Conservation (phyloP, 2,329 filamentous ascomycete species). For the Didymosphaeria variabile region DNA sequence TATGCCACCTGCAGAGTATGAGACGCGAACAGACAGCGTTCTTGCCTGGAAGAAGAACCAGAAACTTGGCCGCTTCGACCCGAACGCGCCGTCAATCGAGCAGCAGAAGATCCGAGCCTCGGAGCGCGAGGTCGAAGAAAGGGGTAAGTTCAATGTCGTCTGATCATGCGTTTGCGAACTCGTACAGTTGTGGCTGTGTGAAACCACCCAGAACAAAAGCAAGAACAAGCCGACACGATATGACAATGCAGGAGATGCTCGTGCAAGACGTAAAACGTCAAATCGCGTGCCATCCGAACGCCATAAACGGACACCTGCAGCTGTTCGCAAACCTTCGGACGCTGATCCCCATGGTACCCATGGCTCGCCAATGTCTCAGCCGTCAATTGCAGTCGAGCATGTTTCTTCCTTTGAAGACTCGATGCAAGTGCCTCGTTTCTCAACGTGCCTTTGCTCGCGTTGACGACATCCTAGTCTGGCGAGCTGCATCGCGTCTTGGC, state of each 20-base stretch:
- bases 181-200: constrained; percentile 27
- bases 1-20: constrained; percentile 87
- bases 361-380: constrained; percentile 30
- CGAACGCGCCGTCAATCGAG: constrained; percentile 77
- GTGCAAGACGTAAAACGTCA: constrained; percentile 18
- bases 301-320: constrained; percentile 31
- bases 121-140: constrained; percentile 73
- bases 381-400: constrained; percentile 26
- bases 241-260: constrained; percentile 21
- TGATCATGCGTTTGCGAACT: constrained; percentile 24
- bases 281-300: constrained; percentile 27
- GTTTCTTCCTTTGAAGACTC: constrained; percentile 12
- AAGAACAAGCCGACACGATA: constrained; percentile 9
- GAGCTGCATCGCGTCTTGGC: constrained; percentile 31
- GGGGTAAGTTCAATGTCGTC: constrained; percentile 60
- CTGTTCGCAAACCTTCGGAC: constrained; percentile 15
- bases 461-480: constrained; percentile 25
- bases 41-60: constrained; percentile 95
- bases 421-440: constrained; percentile 12
- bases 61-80: constrained; percentile 95
- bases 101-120: constrained; percentile 75
- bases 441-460: constrained; percentile 19
- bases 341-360: constrained; percentile 1
- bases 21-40: constrained; percentile 84
- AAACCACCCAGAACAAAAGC: constrained; percentile 29